A percentile compares a stretch with the other conserved stretches of the same genome.
Evolutionary conservation across 441 rosid species (phyloP).

Genomic region (Populus hybrid): DNA sequence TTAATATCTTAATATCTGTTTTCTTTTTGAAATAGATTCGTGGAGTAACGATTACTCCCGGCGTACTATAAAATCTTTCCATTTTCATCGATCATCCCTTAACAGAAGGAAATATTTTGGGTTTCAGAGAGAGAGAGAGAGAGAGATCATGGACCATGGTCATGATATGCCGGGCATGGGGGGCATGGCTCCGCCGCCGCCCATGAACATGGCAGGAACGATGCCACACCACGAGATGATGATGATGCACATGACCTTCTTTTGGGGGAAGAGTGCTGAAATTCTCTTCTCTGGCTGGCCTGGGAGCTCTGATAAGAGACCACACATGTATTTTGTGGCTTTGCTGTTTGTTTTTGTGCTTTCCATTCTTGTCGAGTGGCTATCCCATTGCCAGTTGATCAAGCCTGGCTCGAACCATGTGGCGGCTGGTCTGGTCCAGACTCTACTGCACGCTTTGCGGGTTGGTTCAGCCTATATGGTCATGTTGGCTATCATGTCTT

Average conservation of each 20-base stretch:
- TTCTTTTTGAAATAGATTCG: no score
- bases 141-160: conserved; percentile 11
- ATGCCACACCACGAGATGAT: conserved; percentile 26
- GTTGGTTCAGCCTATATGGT: conserved; percentile 42
- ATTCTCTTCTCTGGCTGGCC: conserved; percentile 66
- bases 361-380: conserved; percentile 45
- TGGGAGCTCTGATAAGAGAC: conserved; percentile 22
- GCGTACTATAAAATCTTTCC: no score
- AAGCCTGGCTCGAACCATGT: conserved; percentile 23
- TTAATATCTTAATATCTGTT: no score
- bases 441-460: conserved; percentile 41
- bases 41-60: no score
- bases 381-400: conserved; percentile 30
- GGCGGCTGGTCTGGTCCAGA: conserved; percentile 39
- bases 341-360: conserved; percentile 42
- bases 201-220: conserved; percentile 7
- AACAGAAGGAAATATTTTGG: neutral
- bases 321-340: conserved; percentile 51
- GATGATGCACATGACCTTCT: conserved; percentile 64
- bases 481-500: conserved; percentile 75
- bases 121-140: neutral
- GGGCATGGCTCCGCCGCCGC: conserved; percentile 11
- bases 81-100: neutral
- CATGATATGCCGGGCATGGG: conserved; percentile 22
- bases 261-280: conserved; percentile 47